Evolutionary conservation across 1,284 basidiomycete species (phyloP), one percentile per base, ranked within the genome.

Genomic region (Trichosporon ovoides): DNA sequence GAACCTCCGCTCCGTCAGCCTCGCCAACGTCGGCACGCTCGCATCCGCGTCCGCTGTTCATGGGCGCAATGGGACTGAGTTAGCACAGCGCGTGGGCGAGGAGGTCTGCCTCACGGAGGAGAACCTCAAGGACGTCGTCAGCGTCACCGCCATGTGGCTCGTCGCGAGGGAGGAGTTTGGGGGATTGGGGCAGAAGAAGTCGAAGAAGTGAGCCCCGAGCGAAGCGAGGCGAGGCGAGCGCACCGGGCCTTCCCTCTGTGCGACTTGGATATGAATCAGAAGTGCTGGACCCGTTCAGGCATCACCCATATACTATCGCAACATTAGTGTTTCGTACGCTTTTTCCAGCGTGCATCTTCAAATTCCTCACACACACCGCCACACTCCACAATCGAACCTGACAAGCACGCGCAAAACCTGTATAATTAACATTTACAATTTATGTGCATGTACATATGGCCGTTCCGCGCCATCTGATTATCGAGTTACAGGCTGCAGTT

Each of bases 41-140:
- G 46, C 49, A 12, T 18, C 34, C 38, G 19, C 50, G 19, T 19
- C 38, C 35, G 43, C 38, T 5, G 22, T 38, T 51, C 31, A 53
- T 24, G 24, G 38, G 28, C 19, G 14, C 14, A 48, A 37, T 16
- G 56, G 55, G 19, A 58, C 36, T 13, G 64, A 63, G 12, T 12
- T 66, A 14, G 64, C 58, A 6, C 56, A 61, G 36, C 63, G 62
- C 49, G 59, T 71, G n/a, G 61, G 60, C 57, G 76, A 77, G 14
- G 84, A 82, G 22, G 74, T 88, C 19, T 78, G 83, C 33, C 77
- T 96, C 53, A 89, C 86, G 1, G 87, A 91, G 52, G 93, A 96
- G 75, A 92, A 96, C 76, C 85, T 97, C 74, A 96, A 97, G 78
- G 94, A 98, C 76, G 83, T 93, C 19, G 84, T 96, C 55, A 88